phyloP scores from a whole-genome alignment of 2,329 filamentous ascomycete genomes.

The Ceratocystis harringtonii region DNA sequence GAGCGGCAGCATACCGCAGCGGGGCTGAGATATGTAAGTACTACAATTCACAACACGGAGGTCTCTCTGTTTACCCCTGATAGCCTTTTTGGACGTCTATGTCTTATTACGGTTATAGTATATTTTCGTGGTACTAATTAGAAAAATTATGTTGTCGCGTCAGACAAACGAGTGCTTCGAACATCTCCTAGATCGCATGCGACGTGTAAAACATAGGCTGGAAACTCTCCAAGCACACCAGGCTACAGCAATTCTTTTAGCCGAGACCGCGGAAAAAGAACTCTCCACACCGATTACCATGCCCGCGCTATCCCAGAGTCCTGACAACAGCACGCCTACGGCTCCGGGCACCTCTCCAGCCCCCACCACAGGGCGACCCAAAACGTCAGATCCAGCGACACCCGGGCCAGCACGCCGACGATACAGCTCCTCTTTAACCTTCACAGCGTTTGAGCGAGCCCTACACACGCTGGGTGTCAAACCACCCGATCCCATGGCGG shows the following conservation, averaged over 20 bases:
- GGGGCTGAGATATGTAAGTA: slow-evolving; percentile 37
- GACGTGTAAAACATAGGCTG: neutral
- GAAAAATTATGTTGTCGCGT: slow-evolving; percentile 19
- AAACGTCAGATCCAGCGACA: neutral
- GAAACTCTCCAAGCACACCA: neutral
- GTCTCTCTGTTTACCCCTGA: no score
- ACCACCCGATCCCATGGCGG: neutral
- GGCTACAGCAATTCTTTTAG: neutral
- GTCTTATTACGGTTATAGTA: neutral
- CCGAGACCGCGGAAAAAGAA: neutral
- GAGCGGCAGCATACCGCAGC: slow-evolving; percentile 31
- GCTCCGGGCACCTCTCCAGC: neutral
- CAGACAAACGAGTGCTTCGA: slow-evolving; percentile 39
- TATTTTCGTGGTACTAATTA: neutral
- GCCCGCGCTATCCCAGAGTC: neutral
- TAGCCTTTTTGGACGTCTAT: no score
- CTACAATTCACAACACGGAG: neutral
- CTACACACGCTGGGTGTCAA: neutral
- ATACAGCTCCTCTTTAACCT: neutral
- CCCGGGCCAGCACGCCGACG: neutral
- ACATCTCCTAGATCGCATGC: slow-evolving; percentile 20
- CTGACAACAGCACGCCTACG: neutral
- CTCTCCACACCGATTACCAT: neutral
- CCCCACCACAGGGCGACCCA: neutral
- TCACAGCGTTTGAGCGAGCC: neutral